A percentile compares a stretch with the other conserved stretches of the same genome.
These are phyloP conservation scores for Xylaria arbuscula DNA, from an alignment of 2,329 filamentous ascomycete species.

Conservation along the genomic window DNA sequence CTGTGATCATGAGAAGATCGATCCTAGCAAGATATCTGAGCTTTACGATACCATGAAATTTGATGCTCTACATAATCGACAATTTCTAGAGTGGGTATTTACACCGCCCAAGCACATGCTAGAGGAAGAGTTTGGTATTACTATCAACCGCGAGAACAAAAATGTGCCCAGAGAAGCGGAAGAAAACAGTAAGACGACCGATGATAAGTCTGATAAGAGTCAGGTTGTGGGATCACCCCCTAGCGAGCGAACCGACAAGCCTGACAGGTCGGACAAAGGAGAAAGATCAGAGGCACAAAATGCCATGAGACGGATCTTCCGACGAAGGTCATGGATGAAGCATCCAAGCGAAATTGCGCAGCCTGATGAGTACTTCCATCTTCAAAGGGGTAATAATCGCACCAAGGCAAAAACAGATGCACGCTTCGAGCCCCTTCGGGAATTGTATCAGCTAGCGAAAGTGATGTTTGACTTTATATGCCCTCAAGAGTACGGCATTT, in stretches of 20 bases:
- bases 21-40: constrained; percentile 98
- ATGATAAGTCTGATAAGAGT: constrained; percentile 57
- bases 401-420: constrained; percentile 84
- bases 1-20: constrained; percentile 95
- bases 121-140: constrained; percentile 72
- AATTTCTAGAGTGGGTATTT: constrained; percentile 97
- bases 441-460: constrained; percentile 93
- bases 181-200: constrained; percentile 53
- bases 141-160: constrained; percentile 56
- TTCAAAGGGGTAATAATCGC: constrained; percentile 81
- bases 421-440: constrained; percentile 86
- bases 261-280: constrained; percentile 44
- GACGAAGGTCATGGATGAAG: constrained; percentile 70
- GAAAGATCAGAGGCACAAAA: constrained; percentile 51
- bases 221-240: constrained; percentile 48
- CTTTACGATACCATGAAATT: constrained; percentile 99
- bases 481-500: constrained; percentile 97
- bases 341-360: constrained; percentile 66
- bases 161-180: constrained; percentile 54
- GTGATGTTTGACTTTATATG: constrained; percentile 98
- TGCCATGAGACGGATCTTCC: constrained; percentile 65
- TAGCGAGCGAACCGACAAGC: constrained; percentile 45
- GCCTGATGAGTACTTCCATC: constrained; percentile 84
- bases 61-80: constrained; percentile 94
- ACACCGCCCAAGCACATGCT: constrained; percentile 84